phyloP scores from a whole-genome alignment of 768 basidiomycete genomes.

The Dioszegia aurantiaca region DNA sequence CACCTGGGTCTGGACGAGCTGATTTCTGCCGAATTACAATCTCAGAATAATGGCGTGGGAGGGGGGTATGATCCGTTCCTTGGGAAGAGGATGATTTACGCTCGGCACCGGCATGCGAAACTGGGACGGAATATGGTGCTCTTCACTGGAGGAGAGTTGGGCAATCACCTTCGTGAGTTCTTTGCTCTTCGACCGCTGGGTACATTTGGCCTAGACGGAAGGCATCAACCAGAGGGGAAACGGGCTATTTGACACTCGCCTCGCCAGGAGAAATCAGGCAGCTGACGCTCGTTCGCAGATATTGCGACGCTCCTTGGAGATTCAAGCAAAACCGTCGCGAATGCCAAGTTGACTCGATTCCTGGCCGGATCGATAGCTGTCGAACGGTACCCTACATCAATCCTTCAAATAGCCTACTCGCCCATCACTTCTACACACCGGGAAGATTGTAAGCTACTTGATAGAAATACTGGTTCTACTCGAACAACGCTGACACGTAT shows the following conservation, averaged over 20 bases:
- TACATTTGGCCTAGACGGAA: no score
- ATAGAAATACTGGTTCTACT: no score
- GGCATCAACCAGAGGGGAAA: no score
- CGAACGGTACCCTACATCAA: constrained; percentile 29
- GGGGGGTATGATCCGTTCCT: constrained; percentile 16
- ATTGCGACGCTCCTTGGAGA: neutral
- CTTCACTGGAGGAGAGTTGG: constrained; percentile 8
- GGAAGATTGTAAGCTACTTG: constrained; percentile 24
- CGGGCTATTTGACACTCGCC: no score
- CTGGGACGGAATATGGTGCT: constrained; percentile 19
- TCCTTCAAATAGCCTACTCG: constrained; percentile 32
- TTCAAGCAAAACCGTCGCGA: neutral
- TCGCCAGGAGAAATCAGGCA: no score
- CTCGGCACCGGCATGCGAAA: constrained; percentile 19
- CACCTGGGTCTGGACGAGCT: constrained; percentile 14
- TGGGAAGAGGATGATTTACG: constrained; percentile 17
- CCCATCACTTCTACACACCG: constrained; percentile 23
- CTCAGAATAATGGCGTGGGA: neutral
- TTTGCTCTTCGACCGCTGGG: no score
- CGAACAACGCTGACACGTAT: neutral
- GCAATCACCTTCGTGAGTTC: constrained; percentile 16
- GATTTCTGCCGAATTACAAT: neutral
- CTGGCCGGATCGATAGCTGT: neutral
- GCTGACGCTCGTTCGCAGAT: neutral
- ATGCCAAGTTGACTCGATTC: neutral